These are phyloP conservation scores for Aphanomyces invadans DNA, from an alignment of 352 stramenopile genomes.

Conservation along the genomic window DNA sequence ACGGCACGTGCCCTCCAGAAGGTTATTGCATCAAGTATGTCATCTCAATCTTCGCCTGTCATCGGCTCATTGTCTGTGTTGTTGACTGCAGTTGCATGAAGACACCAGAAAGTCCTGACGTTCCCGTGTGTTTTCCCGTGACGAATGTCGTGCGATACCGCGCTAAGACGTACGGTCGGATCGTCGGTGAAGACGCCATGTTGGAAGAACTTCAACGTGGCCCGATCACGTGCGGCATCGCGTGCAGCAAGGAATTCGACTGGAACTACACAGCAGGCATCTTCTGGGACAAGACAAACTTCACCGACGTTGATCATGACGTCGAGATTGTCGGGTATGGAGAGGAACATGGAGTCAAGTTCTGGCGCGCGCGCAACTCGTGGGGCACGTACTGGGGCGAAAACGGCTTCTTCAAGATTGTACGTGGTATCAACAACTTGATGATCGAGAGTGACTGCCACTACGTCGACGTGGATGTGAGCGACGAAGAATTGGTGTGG, in stretches of 20 bases:
- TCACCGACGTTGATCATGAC: constrained; percentile 82
- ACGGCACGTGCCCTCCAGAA: constrained; percentile 59
- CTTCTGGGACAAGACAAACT: constrained; percentile 82
- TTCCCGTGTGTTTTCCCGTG: constrained; percentile 54
- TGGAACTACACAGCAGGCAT: constrained; percentile 91
- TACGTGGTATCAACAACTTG: constrained; percentile 83
- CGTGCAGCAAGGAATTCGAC: constrained; percentile 81
- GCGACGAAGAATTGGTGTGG: constrained; percentile 25
- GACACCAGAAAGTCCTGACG: constrained; percentile 41
- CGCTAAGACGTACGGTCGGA: constrained; percentile 55
- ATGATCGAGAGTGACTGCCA: constrained; percentile 84
- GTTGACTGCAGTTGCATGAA: constrained; percentile 53
- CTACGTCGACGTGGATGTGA: constrained; percentile 22
- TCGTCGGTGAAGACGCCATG: constrained; percentile 66
- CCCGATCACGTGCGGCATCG: constrained; percentile 91
- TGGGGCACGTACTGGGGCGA: constrained; percentile 87
- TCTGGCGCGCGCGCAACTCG: constrained; percentile 91
- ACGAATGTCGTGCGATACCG: constrained; percentile 73
- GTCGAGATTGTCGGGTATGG: constrained; percentile 92
- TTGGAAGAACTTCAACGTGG: constrained; percentile 76
- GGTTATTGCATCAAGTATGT: constrained; percentile 83
- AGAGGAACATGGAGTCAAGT: constrained; percentile 68
- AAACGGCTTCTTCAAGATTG: constrained; percentile 89
- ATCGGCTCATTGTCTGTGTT: no score
- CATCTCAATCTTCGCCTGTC: no score